These are phyloP conservation scores for Prototheca stagnorum DNA, from an alignment of 163 green algal genomes.

Conservation along the genomic window DNA sequence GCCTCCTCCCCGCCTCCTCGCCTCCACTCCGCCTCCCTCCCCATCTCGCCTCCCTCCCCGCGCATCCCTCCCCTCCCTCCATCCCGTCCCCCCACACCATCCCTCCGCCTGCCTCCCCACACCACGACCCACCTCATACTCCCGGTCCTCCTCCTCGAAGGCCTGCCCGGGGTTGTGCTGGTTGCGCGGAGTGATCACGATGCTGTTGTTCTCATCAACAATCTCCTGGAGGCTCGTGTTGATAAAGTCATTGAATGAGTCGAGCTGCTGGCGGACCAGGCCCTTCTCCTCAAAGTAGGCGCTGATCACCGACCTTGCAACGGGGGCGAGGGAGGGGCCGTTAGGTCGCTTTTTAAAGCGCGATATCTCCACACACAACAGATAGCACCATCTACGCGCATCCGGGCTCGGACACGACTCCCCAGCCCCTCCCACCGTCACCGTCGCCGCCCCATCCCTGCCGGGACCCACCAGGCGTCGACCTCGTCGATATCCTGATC, in stretches of 20 bases:
- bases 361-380: background rate
- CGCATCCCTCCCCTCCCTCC: too few species aligned
- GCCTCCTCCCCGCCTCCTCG: too few species aligned
- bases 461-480: conserved; percentile 18
- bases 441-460: too few species aligned
- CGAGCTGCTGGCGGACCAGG: conserved; percentile 92
- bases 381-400: background rate
- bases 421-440: background rate
- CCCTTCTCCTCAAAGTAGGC: conserved; percentile 92
- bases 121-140: conserved; percentile 15
- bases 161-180: conserved; percentile 64
- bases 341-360: background rate
- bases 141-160: conserved; percentile 27
- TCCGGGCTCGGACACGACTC: background rate
- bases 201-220: conserved; percentile 74
- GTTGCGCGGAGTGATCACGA: conserved; percentile 64
- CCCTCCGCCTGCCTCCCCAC: too few species aligned
- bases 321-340: background rate
- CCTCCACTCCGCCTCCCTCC: too few species aligned
- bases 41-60: too few species aligned
- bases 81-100: too few species aligned
- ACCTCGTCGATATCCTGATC: conserved; percentile 21
- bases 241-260: conserved; percentile 98
- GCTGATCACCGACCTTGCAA: conserved; percentile 53
- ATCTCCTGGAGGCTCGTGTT: conserved; percentile 87